phyloP scores from a whole-genome alignment of 345 rosid species.

The Conringia planisiliqua region DNA sequence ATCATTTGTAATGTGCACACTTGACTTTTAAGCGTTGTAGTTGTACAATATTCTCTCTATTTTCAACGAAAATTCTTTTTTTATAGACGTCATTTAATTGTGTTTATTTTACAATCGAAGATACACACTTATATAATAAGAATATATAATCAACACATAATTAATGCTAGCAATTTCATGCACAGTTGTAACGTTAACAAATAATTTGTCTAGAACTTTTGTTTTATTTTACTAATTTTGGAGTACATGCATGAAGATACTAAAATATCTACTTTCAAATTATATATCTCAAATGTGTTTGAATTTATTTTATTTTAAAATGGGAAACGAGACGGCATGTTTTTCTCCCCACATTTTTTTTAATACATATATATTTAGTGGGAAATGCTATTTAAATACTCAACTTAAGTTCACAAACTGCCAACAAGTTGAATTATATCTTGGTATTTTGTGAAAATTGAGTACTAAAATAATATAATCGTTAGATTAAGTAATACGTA shows the following conservation, averaged over 20 bases:
- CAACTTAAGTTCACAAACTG: neutral
- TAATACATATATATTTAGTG: neutral
- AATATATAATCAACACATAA: neutral
- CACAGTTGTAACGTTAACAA: neutral
- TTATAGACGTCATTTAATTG: neutral
- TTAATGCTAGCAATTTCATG: neutral
- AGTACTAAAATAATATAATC: neutral
- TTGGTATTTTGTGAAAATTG: neutral
- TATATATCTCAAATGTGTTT: neutral
- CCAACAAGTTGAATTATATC: neutral
- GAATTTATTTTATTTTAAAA: neutral
- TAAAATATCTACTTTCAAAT: neutral
- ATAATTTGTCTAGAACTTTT: neutral
- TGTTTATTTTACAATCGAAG: neutral
- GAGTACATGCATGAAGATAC: neutral
- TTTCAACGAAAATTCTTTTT: neutral
- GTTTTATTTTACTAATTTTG: no score
- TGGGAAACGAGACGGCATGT: neutral
- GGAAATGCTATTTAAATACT: neutral
- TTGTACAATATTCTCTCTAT: neutral
- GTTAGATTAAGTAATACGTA: neutral
- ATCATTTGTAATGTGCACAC: neutral
- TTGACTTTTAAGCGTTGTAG: conserved; percentile 11
- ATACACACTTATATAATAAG: no score
- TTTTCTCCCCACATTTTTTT: neutral